phyloP scores from a whole-genome alignment of 305 asterid species.

The Fraxinus baroniana region DNA sequence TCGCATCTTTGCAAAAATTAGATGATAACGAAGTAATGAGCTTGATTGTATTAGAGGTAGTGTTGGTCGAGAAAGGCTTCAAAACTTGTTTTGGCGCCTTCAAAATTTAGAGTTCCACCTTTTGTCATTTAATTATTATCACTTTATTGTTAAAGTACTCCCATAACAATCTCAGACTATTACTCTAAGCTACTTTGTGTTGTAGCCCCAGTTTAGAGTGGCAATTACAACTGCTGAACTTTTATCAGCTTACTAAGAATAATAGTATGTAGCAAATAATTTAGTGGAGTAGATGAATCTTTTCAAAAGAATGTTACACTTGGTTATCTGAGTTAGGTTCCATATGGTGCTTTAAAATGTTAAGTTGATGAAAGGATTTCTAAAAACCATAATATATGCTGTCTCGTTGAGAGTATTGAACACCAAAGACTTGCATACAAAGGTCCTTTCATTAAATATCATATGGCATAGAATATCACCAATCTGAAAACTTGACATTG shows the following conservation, averaged over 20 bases:
- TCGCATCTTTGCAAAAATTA: background rate
- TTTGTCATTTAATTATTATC: background rate
- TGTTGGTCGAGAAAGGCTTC: background rate
- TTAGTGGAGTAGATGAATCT: background rate
- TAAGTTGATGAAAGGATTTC: slow-evolving; percentile 10
- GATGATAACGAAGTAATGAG: background rate
- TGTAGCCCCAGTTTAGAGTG: too few species aligned
- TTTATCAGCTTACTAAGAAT: background rate
- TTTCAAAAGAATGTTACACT: background rate
- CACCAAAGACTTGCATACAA: background rate
- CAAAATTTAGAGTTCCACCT: background rate
- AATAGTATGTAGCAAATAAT: background rate
- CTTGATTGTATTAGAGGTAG: background rate
- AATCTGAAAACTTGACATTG: background rate
- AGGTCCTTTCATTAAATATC: background rate
- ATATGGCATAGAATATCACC: background rate
- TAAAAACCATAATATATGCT: background rate
- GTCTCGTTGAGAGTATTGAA: slow-evolving; percentile 12
- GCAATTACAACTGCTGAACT: background rate
- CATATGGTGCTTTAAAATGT: background rate
- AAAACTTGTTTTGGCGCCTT: background rate
- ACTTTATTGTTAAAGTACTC: background rate
- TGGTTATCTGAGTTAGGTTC: background rate
- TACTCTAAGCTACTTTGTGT: too few species aligned
- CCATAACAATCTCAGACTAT: too few species aligned